Percentiles rank a stretch among this genome's conserved stretches.
Conservation (phyloP, 2,329 filamentous ascomycete genomes). For the Colletotrichum incanum region DNA sequence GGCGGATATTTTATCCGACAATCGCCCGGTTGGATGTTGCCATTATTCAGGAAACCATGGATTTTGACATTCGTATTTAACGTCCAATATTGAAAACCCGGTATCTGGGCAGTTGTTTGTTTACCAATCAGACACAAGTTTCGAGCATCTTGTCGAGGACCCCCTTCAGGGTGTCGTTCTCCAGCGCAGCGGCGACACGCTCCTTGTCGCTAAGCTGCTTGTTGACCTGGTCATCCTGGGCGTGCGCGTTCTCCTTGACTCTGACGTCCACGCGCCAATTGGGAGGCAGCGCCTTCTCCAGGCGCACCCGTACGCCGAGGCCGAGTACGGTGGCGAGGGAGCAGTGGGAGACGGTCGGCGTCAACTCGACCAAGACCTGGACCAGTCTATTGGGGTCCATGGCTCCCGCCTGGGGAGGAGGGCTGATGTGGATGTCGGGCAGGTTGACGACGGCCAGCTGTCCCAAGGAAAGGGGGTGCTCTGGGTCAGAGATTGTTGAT, state of each 20-base stretch:
- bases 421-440: slow-evolving; percentile 88
- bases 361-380: slow-evolving; percentile 89
- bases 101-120: slow-evolving; percentile 2
- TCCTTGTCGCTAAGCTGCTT: slow-evolving; percentile 98
- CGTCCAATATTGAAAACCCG: neutral
- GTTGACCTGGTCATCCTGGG: slow-evolving; percentile 94
- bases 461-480: slow-evolving; percentile 94
- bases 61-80: slow-evolving; percentile 16
- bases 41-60: neutral
- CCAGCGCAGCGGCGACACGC: slow-evolving; percentile 91
- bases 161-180: slow-evolving; percentile 91
- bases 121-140: slow-evolving; percentile 74
- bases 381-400: slow-evolving; percentile 72
- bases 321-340: slow-evolving; percentile 97
- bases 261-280: slow-evolving; percentile 93
- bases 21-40: neutral
- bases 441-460: slow-evolving; percentile 96
- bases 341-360: slow-evolving; percentile 97
- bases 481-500: slow-evolving; percentile 93
- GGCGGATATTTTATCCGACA: neutral
- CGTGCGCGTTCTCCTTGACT: slow-evolving; percentile 97
- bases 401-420: slow-evolving; percentile 72
- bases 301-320: slow-evolving; percentile 89
- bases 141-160: slow-evolving; percentile 95
- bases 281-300: slow-evolving; percentile 92